Base-by-base conservation (phyloP, 2,329 filamentous ascomycete genomes). In the Albifimbria verrucaria region DNA sequence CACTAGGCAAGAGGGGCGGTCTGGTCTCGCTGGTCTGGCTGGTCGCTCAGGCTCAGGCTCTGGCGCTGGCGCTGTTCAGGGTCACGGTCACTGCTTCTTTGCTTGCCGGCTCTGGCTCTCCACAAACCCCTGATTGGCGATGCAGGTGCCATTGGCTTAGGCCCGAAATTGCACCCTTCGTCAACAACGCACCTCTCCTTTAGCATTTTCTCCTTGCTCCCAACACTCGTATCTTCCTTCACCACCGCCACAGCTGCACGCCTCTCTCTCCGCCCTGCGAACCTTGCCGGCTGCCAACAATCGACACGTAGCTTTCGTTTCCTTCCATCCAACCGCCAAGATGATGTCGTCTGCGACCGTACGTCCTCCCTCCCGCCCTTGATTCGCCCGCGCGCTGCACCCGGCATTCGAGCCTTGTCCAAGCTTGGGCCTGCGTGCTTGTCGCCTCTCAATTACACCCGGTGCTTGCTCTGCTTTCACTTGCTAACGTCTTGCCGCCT, bases 201-300 rank as follows among this genome's bases (percentile, higher is more conserved):
- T 64, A 64, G 64, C 63, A 65, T 65, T 65, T 65, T 64, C 62
- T 61, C 63, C 63, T 65, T 64, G 61, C 56, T 39, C 15, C 32
- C 32, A 17, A 6, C 32, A 39, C 15, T n/a, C 32, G 12, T 12
- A 39, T n/a, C 12, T 39, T n/a, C 18, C 18, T 39, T 12, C 32
- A 12, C 32, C 57, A 57, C 58, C 64, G 63, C 58, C 60, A 55
- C 52, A 49, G 57, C 52, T 45, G 45, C 57, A 39, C 56, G 32
- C 52, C 45, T 42, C 42, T 17, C 28, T 55, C 58, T 57, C 52
- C 57, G 57, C 55, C 17, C 57, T 58, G 48, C 53, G 60, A 62
- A n/a, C n/a, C n/a, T n/a, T 47, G 7, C 24, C 11, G 12, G 22
- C 25, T 25, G 44, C 24, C 23, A 47, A 18, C 18, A 28, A 28